Evolutionary conservation across 306 rosid species (phyloP), one percentile per base, ranked within the genome.

Genomic region (Lithocarpus polystachyus): DNA sequence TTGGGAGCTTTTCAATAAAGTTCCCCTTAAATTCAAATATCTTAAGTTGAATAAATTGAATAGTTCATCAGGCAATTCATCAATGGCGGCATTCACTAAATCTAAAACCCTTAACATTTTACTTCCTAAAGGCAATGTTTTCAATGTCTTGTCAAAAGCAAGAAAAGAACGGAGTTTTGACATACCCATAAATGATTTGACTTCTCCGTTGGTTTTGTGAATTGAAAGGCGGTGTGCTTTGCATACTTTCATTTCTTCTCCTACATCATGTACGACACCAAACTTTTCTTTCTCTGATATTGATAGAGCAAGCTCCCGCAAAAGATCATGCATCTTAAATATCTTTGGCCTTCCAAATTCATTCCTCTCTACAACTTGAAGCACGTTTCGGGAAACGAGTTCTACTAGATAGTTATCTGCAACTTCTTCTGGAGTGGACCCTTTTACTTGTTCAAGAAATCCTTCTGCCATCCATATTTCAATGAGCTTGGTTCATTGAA

Each of bases 381-480:
- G 40, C 40, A 35, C 6, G 40, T 5, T 35, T 35, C 40, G 40
- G 2, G 3, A 35, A 35, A 35, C 3, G 40, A 35, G 79, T 48
- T 77, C 72, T 75, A 67, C 68, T 2, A 56, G 68, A n/a, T 61
- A 81, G 1, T 28, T 24, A 3, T 20, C 48, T 48, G 74, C 81
- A 6, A 71, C 72, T 33, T 79, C 77, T 61, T 79, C 82, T 11
- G 52, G 71, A 19, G 62, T 71, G 24, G 12, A 6, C 20, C 76
- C 71, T 37, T 45, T 28, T 60, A 26, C 28, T 20, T 57, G 48
- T 76, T 76, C 52, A 8, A 72, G 13, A 24, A 79, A 73, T 64
- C 78, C 82, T 73, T 79, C 82, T 5, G 72, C 82, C 24, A 79
- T 55, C 82, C 82, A 72, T 23, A 79, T 40, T 45, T 68, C 29